Evolutionary conservation across 176 grass and related monocot species (phyloP).

Genomic region (Sorghum bicolor): Sorghum_bicolor_NCBIv3 NC_012878.2:50737501-50738000

Average conservation of each 20-base stretch:
- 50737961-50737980: background rate
- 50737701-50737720: background rate
- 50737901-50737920: background rate
- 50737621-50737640: conserved; percentile 80
- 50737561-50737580: conserved; percentile 80
- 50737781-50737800: background rate
- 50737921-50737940: background rate
- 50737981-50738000: background rate
- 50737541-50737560: conserved; percentile 88
- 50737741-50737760: background rate
- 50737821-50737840: background rate
- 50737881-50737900: background rate
- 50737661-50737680: conserved; percentile 87
- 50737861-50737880: background rate
- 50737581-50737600: conserved; percentile 53
- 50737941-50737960: background rate
- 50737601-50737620: conserved; percentile 97
- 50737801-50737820: background rate
- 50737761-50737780: background rate
- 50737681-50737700: conserved; percentile 21
- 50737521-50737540: conserved; percentile 43
- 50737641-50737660: conserved; percentile 76
- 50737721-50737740: background rate
- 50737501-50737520: background rate
- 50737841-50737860: background rate